Percentiles rank a stretch among this genome's conserved stretches.
These are phyloP conservation scores for Alternaria burnsii DNA, from an alignment of 2,329 filamentous ascomycete species.

Conservation along the genomic window DNA sequence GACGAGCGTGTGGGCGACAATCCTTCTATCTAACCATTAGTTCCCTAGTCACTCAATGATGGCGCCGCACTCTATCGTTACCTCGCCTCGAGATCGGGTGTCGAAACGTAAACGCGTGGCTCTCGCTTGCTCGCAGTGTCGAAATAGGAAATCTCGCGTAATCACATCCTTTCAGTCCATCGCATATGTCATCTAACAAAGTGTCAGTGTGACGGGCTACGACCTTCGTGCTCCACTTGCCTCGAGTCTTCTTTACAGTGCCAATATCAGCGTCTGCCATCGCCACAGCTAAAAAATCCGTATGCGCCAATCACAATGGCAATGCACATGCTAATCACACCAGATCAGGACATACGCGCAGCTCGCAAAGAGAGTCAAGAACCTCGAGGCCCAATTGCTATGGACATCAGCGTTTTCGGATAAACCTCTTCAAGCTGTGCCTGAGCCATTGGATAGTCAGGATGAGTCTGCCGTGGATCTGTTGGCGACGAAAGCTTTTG, in stretches of 20 bases:
- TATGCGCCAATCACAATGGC: not conserved
- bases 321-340: not conserved
- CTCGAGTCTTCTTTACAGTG: not conserved
- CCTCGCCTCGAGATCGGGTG: not conserved
- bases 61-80: not conserved
- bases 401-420: not conserved
- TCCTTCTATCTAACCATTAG: too few species aligned
- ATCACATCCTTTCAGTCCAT: not conserved
- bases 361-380: not conserved
- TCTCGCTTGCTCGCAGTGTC: not conserved
- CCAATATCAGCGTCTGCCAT: not conserved
- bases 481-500: not conserved
- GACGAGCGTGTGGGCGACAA: too few species aligned
- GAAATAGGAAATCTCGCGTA: not conserved
- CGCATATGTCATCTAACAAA: not conserved
- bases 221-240: not conserved
- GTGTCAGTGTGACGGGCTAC: not conserved
- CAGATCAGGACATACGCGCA: not conserved
- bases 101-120: not conserved
- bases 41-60: too few species aligned
- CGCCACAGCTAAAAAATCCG: not conserved
- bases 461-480: not conserved
- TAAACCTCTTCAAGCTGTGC: not conserved
- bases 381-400: not conserved
- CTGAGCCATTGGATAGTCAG: not conserved